Conservation (phyloP, 169 alveolate species). For the Plasmodium coatneyi region DNA sequence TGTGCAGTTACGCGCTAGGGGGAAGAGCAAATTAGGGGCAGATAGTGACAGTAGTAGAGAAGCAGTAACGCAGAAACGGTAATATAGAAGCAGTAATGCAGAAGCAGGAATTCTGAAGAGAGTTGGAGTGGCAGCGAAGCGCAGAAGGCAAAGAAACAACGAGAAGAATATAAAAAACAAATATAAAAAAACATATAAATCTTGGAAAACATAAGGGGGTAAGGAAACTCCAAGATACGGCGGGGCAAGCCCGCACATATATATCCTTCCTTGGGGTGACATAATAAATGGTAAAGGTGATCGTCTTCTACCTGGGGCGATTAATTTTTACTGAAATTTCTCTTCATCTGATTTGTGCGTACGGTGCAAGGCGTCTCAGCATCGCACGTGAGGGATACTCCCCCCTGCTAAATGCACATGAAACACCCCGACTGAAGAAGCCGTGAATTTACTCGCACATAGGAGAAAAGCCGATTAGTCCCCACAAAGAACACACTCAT, state of each 20-base stretch:
- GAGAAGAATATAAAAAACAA: not conserved
- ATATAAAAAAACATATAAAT: conserved; percentile 13
- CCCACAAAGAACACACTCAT: not conserved
- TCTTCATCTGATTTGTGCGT: not conserved
- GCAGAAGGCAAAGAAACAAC: not conserved
- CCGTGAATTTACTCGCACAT: not conserved
- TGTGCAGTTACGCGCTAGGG: conserved; percentile 6
- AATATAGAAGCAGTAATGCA: not conserved
- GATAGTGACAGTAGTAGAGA: not conserved
- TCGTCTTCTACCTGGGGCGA: not conserved
- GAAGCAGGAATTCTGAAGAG: too few relatives aligned
- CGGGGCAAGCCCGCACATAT: not conserved
- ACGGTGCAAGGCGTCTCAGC: not conserved
- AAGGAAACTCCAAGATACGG: not conserved
- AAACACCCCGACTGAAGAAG: not conserved
- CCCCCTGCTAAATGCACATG: not conserved
- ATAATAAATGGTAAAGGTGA: not conserved
- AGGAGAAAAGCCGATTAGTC: not conserved
- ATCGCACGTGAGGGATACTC: not conserved
- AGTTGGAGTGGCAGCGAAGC: not conserved
- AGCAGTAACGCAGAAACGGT: not conserved
- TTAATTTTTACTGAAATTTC: conserved; percentile 14
- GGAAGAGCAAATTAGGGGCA: conserved; percentile 3
- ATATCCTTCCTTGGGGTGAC: conserved; percentile 1
- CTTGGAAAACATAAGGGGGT: not conserved